These are phyloP conservation scores for Magnolia changhungtana DNA, from an alignment of 164 flowering plant species.

Conservation along the genomic window DNA sequence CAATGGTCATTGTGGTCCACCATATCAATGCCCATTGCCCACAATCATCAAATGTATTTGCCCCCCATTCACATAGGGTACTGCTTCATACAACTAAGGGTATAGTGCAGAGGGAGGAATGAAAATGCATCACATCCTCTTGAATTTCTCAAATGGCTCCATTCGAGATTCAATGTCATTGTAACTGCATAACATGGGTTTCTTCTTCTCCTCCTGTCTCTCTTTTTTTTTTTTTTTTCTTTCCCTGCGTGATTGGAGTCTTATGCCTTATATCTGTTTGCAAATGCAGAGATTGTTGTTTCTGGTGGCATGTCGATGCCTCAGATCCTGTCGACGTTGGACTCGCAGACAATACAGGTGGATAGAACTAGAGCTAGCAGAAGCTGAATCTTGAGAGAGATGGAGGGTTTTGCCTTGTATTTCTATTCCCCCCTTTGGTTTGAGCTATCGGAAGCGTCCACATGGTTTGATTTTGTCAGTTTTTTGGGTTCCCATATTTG, in stretches of 20 bases:
- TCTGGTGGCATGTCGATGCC: constrained; percentile 89
- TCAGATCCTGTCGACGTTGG: constrained; percentile 59
- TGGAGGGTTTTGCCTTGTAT: neutral
- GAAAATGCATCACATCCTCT: no score
- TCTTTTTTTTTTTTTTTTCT: no score
- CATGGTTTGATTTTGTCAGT: neutral
- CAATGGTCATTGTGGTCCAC: neutral
- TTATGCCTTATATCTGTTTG: neutral
- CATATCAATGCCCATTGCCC: no score
- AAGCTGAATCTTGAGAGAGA: constrained; percentile 22
- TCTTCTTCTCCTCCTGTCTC: neutral
- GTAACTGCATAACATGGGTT: neutral
- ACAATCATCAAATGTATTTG: no score
- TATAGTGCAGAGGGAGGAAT: no score
- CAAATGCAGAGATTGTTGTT: constrained; percentile 62
- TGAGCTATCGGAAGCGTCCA: neutral
- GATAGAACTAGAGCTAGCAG: constrained; percentile 51
- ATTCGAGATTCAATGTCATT: neutral
- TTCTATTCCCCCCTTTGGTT: neutral
- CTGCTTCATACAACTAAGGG: no score
- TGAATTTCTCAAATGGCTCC: neutral
- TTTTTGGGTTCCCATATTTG: neutral
- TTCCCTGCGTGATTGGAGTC: no score
- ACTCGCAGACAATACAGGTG: constrained; percentile 27
- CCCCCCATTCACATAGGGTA: no score